Evolutionary conservation across 2,329 filamentous ascomycete species (phyloP).

Genomic region (Monosporascus sp.): DNA sequence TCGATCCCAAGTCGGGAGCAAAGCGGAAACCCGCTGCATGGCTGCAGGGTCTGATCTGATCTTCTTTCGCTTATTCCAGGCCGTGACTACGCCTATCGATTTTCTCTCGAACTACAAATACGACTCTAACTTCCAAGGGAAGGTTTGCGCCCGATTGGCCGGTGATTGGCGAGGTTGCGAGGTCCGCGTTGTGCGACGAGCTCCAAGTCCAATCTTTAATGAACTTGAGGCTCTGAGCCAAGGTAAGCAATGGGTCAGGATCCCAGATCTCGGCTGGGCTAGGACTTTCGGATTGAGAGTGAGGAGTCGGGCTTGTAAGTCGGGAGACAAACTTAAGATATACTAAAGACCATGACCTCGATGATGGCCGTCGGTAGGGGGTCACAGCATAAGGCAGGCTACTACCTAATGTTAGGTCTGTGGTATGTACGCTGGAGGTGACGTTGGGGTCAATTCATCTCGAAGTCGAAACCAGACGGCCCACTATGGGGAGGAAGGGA

Average conservation of each 20-base stretch:
- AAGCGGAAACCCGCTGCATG: constrained; percentile 43
- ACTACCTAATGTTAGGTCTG: not conserved
- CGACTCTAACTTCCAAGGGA: not conserved
- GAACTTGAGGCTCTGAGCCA: not conserved
- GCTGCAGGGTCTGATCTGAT: constrained; percentile 9
- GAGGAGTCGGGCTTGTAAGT: constrained; percentile 2
- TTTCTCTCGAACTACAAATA: not conserved
- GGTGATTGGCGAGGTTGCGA: not conserved
- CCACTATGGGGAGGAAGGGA: not conserved
- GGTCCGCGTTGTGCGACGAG: not conserved
- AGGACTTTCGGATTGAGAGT: not conserved
- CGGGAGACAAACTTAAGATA: not conserved
- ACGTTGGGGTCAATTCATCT: constrained; percentile 13
- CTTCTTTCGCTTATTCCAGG: not conserved
- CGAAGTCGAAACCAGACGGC: not conserved
- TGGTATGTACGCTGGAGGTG: constrained; percentile 13
- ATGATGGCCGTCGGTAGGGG: not conserved
- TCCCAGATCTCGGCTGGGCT: not conserved
- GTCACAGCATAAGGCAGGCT: not conserved
- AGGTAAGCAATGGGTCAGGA: not conserved
- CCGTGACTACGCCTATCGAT: not conserved
- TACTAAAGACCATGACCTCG: not conserved
- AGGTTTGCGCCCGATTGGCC: not conserved
- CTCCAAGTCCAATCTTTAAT: not conserved
- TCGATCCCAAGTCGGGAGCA: constrained; percentile 35